Conservation (phyloP, 2,329 filamentous ascomycete species). For the Sarocladium oryzae region DNA sequence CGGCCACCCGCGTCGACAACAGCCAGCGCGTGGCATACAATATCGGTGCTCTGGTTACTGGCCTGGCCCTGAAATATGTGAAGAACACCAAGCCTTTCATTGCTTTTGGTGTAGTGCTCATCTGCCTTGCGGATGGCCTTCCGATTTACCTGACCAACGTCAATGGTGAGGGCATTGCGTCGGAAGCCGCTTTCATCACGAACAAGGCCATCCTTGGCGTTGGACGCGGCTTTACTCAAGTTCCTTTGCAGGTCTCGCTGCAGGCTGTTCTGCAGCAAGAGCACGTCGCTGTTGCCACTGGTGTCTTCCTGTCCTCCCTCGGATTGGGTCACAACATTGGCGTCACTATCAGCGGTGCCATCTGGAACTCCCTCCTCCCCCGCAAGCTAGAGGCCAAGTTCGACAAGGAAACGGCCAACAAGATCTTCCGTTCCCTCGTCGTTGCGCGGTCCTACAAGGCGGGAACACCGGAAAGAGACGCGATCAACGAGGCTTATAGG, state of each 20-base stretch:
- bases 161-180: conserved; percentile 18
- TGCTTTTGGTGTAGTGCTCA: conserved; percentile 24
- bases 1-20: conserved; percentile 30
- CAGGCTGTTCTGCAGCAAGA: conserved; percentile 26
- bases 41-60: conserved; percentile 27
- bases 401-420: conserved; percentile 14
- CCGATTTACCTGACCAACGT: conserved; percentile 24
- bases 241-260: conserved; percentile 24
- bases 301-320: conserved; percentile 29
- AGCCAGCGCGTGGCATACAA: conserved; percentile 28
- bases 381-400: conserved; percentile 18
- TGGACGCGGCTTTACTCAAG: conserved; percentile 28
- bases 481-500: conserved; percentile 20
- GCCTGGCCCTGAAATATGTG: conserved; percentile 29
- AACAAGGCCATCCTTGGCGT: conserved; percentile 28
- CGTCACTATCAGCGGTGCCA: conserved; percentile 27
- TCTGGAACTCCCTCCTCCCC: conserved; percentile 26
- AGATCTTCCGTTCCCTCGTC: conserved; percentile 20
- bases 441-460: conserved; percentile 17
- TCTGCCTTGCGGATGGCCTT: conserved; percentile 27
- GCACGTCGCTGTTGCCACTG: conserved; percentile 30
- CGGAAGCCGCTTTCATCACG: conserved; percentile 27
- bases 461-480: conserved; percentile 16
- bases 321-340: conserved; percentile 25
- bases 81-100: conserved; percentile 28